phyloP scores from a whole-genome alignment of 1,284 basidiomycete genomes.

The Microbotryum violaceum region DNA sequence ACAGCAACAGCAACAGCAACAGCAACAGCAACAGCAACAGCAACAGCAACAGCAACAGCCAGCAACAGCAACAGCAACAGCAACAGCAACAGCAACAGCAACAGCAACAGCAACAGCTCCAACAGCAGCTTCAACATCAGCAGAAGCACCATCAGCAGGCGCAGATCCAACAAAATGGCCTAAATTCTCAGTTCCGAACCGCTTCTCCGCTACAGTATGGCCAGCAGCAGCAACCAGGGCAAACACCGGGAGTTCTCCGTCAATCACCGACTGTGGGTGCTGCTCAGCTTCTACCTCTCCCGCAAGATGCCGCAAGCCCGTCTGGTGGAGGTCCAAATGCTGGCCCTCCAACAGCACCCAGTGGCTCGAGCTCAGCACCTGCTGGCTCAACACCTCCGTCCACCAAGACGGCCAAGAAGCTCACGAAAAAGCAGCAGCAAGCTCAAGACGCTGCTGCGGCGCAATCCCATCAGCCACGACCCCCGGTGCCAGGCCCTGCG shows the following conservation, averaged over 20 bases:
- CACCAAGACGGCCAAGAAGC: slow-evolving; percentile 13
- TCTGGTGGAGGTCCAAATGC: no score
- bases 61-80: slow-evolving; percentile 5
- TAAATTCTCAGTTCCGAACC: slow-evolving; percentile 2
- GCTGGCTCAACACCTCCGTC: no score
- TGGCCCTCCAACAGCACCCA: no score
- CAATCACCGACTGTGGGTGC: no score
- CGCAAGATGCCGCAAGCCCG: no score
- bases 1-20: background rate
- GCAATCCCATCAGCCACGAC: background rate
- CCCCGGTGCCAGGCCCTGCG: no score
- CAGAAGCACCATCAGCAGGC: background rate
- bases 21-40: slow-evolving; percentile 2
- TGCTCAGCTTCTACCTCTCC: no score
- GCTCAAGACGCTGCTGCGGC: slow-evolving; percentile 1
- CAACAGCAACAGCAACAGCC: slow-evolving; percentile 8
- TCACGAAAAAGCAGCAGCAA: slow-evolving; percentile 26
- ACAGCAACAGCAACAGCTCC: slow-evolving; percentile 1
- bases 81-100: no score
- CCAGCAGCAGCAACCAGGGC: background rate
- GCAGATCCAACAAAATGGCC: background rate
- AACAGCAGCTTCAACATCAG: slow-evolving; percentile 1
- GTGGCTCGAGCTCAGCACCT: no score
- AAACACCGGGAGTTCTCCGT: no score
- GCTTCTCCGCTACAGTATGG: slow-evolving; percentile 1